Base-by-base conservation (phyloP, 805 yeast genomes). In the Saccharomycopsis schoenii region DNA sequence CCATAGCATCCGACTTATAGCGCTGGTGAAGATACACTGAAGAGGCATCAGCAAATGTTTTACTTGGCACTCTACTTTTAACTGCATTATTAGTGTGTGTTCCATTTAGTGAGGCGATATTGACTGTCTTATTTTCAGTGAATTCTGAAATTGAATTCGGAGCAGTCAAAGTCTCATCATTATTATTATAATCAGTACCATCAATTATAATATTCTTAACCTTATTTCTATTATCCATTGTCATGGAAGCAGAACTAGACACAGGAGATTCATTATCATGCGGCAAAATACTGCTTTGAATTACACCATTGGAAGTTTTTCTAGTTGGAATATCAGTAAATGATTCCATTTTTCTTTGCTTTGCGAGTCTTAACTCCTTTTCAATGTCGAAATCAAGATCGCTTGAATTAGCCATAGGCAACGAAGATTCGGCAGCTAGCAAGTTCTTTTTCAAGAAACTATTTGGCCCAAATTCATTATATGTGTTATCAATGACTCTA, bases 1-100 rank as follows among this genome's bases (percentile, higher is more conserved):
- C 65, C 29, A 62, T 55, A 15, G 61, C 60, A 41, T 63, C 65
- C 5, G 62, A 58, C 52, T 63, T 63, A 56, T 63, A 63, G 8
- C 65, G 60, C 34, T 60, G 56, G 55, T 63, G 65, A 40, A 58
- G 64, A 51, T 61, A 60, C 19, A 55, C 15, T 21, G 58, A 50
- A 17, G 57, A 39, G 41, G 43, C 29, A 10, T 54, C 54, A 17
- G 56, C 42, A 21, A 42, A 25, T 24, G 58, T 41, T 47, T 47
- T 47, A 36, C 56, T 52, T n/a, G 56, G 1, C 2, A 9, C 56
- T n/a, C 56, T 36, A 34, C 41, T 36, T n/a, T n/a, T 36, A n/a
- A 14, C 29, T n/a, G 41, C 21, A 29, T 11, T 15, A 24, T 12
- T 25, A 21, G n/a, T 17, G 15, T 11, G n/a, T 21, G 51, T 19